Conservation (phyloP, 768 basidiomycete genomes). For the Amanita rubescens region DNA sequence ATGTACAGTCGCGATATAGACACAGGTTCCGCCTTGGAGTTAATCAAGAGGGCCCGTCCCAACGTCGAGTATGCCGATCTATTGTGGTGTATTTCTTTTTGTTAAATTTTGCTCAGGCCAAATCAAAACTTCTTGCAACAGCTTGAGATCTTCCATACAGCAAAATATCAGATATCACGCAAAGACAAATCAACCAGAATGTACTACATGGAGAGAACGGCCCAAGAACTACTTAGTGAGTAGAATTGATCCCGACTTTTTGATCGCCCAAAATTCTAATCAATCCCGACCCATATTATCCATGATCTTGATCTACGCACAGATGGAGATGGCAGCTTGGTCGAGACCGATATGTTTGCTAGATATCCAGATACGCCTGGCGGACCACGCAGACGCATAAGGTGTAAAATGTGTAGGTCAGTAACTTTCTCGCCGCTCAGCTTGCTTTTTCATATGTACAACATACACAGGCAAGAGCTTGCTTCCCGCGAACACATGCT, state of each 20-base stretch:
- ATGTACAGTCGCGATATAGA: conserved; percentile 66
- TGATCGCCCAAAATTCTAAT: no score
- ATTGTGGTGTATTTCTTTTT: background rate
- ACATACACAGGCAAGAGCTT: conserved; percentile 58
- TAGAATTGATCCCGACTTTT: no score
- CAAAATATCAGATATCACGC: conserved; percentile 59
- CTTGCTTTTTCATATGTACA: background rate
- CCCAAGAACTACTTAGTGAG: conserved; percentile 75
- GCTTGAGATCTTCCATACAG: conserved; percentile 70
- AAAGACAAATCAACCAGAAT: conserved; percentile 65
- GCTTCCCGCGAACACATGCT: conserved; percentile 93
- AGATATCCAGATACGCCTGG: conserved; percentile 58
- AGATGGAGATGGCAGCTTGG: conserved; percentile 71
- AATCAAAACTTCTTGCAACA: conserved; percentile 79
- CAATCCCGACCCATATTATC: conserved; percentile 12
- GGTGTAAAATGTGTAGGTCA: conserved; percentile 90
- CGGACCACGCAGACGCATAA: conserved; percentile 50
- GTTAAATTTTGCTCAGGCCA: conserved; percentile 44
- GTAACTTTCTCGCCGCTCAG: conserved; percentile 8
- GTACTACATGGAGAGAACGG: conserved; percentile 76
- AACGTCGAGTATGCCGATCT: conserved; percentile 52
- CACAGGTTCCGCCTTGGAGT: conserved; percentile 53
- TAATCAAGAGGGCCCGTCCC: conserved; percentile 62
- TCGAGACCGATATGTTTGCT: conserved; percentile 70
- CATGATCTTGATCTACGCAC: conserved; percentile 8